These are phyloP conservation scores for Kwoniella dendrophila DNA, from an alignment of 768 basidiomycete species.

Conservation along the genomic window DNA sequence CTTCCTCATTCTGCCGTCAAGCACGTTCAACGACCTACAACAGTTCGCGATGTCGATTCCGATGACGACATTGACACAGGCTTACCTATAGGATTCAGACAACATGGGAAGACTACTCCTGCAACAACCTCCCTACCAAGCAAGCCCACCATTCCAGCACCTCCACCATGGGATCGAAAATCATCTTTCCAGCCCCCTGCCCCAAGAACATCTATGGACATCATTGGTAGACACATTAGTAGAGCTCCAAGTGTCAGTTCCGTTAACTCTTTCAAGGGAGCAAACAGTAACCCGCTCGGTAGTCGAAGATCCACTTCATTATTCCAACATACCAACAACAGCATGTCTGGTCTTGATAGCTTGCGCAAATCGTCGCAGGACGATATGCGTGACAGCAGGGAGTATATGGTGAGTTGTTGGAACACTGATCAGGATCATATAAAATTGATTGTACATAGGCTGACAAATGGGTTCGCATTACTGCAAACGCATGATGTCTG, in stretches of 20 bases:
- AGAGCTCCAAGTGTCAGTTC: not conserved
- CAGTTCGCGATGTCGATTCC: conserved; percentile 3
- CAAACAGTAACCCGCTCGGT: not conserved
- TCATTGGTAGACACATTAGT: not conserved
- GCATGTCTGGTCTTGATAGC: not conserved
- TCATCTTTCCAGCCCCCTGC: not conserved
- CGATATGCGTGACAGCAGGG: not conserved
- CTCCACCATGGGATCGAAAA: not conserved
- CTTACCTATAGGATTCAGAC: not conserved
- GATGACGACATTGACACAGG: not conserved
- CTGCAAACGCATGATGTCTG: too few species aligned
- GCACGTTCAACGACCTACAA: conserved; percentile 38
- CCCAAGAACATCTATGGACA: not conserved
- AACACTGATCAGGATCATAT: not conserved
- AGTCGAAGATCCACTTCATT: not conserved
- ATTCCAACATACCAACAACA: not conserved
- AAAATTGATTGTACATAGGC: too few species aligned
- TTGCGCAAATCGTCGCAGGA: not conserved
- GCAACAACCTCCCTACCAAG: not conserved
- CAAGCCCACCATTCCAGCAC: too few species aligned
- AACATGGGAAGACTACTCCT: too few species aligned
- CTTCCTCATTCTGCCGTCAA: conserved; percentile 44
- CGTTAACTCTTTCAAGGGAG: not conserved
- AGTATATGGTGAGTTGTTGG: not conserved
- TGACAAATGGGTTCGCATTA: too few species aligned